A percentile compares a stretch with the other conserved stretches of the same genome.
phyloP scores from a whole-genome alignment of 345 rosid species.

The Eutrema yunnanense region DNA sequence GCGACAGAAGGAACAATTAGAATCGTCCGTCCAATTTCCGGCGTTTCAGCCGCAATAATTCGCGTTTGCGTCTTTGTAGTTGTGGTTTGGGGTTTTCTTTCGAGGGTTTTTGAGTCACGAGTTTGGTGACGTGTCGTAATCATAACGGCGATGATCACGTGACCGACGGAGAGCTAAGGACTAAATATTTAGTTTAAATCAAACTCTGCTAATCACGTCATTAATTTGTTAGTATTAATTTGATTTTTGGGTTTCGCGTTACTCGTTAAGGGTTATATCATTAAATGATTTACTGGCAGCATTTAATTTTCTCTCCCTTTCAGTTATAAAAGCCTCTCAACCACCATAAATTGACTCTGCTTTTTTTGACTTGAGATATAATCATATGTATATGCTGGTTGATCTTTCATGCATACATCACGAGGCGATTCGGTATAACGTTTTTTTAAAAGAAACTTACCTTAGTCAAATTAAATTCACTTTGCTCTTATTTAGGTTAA shows the following conservation, averaged over 20 bases:
- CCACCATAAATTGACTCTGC: conserved; percentile 2
- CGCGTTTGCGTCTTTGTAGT: conserved; percentile 10
- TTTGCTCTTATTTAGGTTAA: not conserved
- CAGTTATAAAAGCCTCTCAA: conserved; percentile 28
- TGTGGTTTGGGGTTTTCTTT: not conserved
- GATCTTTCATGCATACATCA: not conserved
- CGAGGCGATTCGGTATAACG: not conserved
- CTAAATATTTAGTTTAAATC: not conserved
- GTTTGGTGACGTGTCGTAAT: conserved; percentile 23
- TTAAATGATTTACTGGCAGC: conserved; percentile 28
- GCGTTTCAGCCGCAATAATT: conserved; percentile 13
- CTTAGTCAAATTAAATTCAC: too few relatives aligned
- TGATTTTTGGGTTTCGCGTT: not conserved
- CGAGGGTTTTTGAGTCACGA: conserved; percentile 20
- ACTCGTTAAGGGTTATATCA: conserved; percentile 15
- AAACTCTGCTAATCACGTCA: conserved; percentile 26
- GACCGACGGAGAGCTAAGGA: conserved; percentile 5
- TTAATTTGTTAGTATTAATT: conserved; percentile 24
- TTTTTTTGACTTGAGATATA: not conserved
- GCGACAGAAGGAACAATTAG: conserved; percentile 56
- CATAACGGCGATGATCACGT: conserved; percentile 24
- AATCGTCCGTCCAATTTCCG: not conserved
- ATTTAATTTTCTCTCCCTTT: conserved; percentile 15
- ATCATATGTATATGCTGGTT: not conserved
- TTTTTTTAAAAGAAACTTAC: not conserved